Base-by-base conservation (phyloP, 495 filamentous ascomycete genomes). In the Hypoxylon subgilvum region DNA sequence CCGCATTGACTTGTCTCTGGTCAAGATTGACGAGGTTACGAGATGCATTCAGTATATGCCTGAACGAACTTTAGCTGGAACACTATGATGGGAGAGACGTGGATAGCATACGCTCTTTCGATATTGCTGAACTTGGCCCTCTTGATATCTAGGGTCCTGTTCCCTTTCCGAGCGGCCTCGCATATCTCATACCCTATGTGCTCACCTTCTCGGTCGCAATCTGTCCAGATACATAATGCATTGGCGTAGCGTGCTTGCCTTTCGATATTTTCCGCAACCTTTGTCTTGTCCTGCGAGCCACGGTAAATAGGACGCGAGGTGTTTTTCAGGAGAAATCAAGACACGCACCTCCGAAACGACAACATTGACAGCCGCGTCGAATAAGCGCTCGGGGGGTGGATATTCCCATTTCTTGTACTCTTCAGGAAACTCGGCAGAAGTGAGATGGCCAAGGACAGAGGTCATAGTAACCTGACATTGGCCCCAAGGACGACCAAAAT, bases 181-280 rank as follows among this genome's bases (percentile, higher is more conserved):
- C 91, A 85, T 44, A 98, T 91, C 67, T 97, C 95, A n/a, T 88
- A 76, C 1, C 94, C 94, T 57, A 98, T 98, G 65, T 97, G 87
- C 72, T 98, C 94, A 12, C 94, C 94, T 79, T 98, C 94, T 42
- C 92, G 86, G 79, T 98, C 94, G 74, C 94, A 97, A 79, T 98
- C 94, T 0, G 94, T 98, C 94, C 94, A 98, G 64, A 98, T 96
- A 71, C 91, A 94, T 10, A 98, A 79, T 14, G 84, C 84, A 61
- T 78, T 80, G 47, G 83, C 76, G 62, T 82, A 79, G 36, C 81
- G 82, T 9, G 95, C 94, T 70, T 94, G 85, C 4, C 77, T 71
- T 39, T 85, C 79, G 65, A 98, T 97, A 66, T 98, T 98, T 4
- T 84, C 76, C 6, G 92, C 90, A 49, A 97, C 88, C 13, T 84